Evolutionary conservation across 2,329 filamentous ascomycete species (phyloP), one percentile per base, ranked within the genome.

Genomic region (Elsinoe fawcettii): DNA sequence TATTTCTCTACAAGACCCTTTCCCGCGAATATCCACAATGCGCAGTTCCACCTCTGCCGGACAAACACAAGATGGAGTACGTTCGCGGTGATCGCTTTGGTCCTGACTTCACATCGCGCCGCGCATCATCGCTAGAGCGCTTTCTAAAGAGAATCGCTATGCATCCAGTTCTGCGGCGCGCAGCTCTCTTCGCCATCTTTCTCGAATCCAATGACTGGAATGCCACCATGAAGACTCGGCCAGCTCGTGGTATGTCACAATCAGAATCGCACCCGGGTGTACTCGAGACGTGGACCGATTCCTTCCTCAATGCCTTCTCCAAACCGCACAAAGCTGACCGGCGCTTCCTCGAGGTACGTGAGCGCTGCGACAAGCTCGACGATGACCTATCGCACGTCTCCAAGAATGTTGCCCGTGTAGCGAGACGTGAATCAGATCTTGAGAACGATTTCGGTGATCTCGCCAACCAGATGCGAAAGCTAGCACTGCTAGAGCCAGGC

Each of bases 51-150:
- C 93, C 93, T 47, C 79, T 99, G 56, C 93, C 93, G 55, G 93
- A 97, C 74, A 99, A 97, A 79, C 92, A 97, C 78, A 95, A 95
- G 74, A 96, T 99, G 88, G 90, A 96, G 69, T 97, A 97, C 69
- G 93, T 97, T 54, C 88, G 91, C 34, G 93, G 93, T 64, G 92
- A 97, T 75, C 87, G 93, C 61, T 99, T 99, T 72, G 90, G 91
- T 7, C 74, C 86, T 51, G 93, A 97, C 73, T 99, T 99, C 70
- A 99, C 90, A 32, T 79, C 84, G 46, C 85, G 93, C 32, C 84
- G 93, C 64, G 90, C 90, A 53, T 87, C 91, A 76, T 96, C 91
- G 2, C 80, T 99, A 55, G 86, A 95, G 72, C 87, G 93, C 55
- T 99, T 99, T 70, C 80, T 99, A 46, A 83, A 86, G 66, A 87